Base-by-base conservation (phyloP, 2,329 filamentous ascomycete genomes). In the Myrmaecium sp. region DNA sequence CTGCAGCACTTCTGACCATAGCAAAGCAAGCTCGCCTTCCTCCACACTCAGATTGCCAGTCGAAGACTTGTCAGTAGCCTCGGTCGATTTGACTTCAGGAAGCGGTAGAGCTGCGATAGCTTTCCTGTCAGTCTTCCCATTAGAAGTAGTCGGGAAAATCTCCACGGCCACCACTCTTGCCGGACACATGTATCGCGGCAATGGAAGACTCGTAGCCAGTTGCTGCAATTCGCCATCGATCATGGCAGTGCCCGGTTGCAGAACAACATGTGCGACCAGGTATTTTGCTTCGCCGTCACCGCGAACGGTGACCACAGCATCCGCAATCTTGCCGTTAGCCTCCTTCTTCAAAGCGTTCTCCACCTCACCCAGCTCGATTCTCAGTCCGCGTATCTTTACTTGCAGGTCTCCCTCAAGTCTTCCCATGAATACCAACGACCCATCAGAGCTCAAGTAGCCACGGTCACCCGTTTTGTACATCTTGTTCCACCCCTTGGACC, bases 381-480 rank as follows among this genome's bases (percentile, higher is more conserved):
- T 43, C 21, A 52, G 36, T 4, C 54, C 54, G 4, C 51, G 47
- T 13, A 57, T 33, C 26, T 42, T 42, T 16, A 42, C 29, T 21
- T 40, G 34, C 2, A 32, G 25, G 22, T 41, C 38, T 41, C 36
- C 36, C 7, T 17, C 27, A 1, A 34, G 28, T 0, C 39, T 28
- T 5, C 36, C 32, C 5, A 29, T 3, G 26, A 53, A 40, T 2
- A 47, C 24, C 0, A 62, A 29, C 0, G 39, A 31, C 0, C 58
- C 57, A 17, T 58, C 45, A 0, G 30, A 12, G 0, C 26, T 23
- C 10, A 60, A 34, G 1, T 41, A 39, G 0, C 52, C 58, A 6
- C 30, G 33, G 29, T 63, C 58, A 1, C 57, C 57, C 7, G 51
- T 55, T 3, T 41, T 40, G 33, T 56, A 51, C 30, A 57, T 43